Evolutionary conservation across 2,329 filamentous ascomycete genomes (phyloP).

Genomic region (Talaromyces sp.): DNA sequence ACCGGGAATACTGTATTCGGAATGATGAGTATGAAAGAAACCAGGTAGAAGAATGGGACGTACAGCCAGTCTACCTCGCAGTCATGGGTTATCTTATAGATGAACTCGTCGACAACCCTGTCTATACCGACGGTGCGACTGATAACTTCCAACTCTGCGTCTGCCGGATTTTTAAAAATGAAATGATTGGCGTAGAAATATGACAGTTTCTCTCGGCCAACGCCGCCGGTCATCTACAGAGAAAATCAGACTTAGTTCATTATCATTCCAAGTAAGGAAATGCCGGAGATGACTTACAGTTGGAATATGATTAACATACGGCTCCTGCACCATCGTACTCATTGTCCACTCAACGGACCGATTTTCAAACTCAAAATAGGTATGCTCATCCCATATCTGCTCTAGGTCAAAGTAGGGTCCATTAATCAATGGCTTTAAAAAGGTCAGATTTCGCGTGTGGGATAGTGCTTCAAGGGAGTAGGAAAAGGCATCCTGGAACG

Average conservation of each 20-base stretch:
- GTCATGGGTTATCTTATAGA: constrained; percentile 63
- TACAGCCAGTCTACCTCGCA: constrained; percentile 67
- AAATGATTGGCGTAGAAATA: constrained; percentile 71
- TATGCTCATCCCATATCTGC: constrained; percentile 76
- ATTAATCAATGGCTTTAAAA: constrained; percentile 60
- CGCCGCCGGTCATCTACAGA: constrained; percentile 58
- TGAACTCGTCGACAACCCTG: constrained; percentile 68
- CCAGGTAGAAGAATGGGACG: constrained; percentile 24
- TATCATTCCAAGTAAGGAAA: not conserved
- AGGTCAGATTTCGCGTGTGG: constrained; percentile 64
- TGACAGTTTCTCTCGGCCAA: constrained; percentile 62
- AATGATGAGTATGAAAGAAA: not conserved
- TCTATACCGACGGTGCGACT: constrained; percentile 70
- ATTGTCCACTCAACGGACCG: constrained; percentile 70
- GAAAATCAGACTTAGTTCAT: not conserved
- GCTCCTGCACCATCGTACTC: constrained; percentile 76
- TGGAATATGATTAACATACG: constrained; percentile 75
- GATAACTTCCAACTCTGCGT: constrained; percentile 65
- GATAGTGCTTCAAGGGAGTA: constrained; percentile 57
- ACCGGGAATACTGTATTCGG: constrained; percentile 44
- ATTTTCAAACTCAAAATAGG: constrained; percentile 65
- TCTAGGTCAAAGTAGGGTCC: constrained; percentile 73
- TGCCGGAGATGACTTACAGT: constrained; percentile 48
- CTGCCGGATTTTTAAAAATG: constrained; percentile 68
- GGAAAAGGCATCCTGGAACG: constrained; percentile 52